Percentiles rank a stretch among this genome's conserved stretches.
These are phyloP conservation scores for Pterothamnion heteromorphum DNA, from an alignment of 31 red algal species.

Conservation along the genomic window DNA sequence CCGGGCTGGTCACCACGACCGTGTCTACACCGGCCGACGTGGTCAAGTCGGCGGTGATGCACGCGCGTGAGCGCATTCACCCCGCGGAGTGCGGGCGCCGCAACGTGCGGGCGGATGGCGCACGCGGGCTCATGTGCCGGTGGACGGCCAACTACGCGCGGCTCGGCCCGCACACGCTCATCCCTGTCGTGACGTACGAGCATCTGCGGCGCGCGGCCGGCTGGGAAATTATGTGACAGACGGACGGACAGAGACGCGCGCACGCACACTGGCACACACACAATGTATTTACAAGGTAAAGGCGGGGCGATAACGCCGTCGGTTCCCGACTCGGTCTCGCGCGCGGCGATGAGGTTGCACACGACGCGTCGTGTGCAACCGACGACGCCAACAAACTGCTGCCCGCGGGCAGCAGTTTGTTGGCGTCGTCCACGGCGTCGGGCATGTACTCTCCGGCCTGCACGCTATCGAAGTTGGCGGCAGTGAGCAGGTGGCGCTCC, in stretches of 20 bases:
- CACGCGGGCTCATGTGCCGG: conserved; percentile 62
- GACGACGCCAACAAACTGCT: no score
- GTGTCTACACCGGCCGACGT: conserved; percentile 82
- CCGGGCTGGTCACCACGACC: conserved; percentile 74
- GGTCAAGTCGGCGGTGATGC: conserved; percentile 83
- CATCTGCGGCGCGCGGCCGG: conserved; percentile 62
- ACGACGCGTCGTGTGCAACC: no score
- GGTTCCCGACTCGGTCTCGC: conserved; percentile 53
- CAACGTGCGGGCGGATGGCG: conserved; percentile 56
- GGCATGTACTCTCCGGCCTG: conserved; percentile 65
- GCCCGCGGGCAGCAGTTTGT: conserved; percentile 52
- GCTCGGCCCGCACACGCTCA: conserved; percentile 81
- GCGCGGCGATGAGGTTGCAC: conserved; percentile 55
- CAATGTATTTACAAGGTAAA: no score
- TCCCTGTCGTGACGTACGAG: conserved; percentile 78
- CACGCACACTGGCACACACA: no score
- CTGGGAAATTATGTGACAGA: no score
- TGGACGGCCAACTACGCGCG: conserved; percentile 85
- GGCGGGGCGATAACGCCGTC: no score
- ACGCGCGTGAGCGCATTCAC: conserved; percentile 39
- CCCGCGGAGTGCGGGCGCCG: conserved; percentile 27
- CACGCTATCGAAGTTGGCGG: conserved; percentile 54
- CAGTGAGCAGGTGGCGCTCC: conserved; percentile 42
- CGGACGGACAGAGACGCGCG: no score
- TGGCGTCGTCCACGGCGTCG: conserved; percentile 57